A percentile compares a stretch with the other conserved stretches of the same genome.
phyloP scores from a whole-genome alignment of 176 grass and related monocot species.

The Carex myosuroides region DNA sequence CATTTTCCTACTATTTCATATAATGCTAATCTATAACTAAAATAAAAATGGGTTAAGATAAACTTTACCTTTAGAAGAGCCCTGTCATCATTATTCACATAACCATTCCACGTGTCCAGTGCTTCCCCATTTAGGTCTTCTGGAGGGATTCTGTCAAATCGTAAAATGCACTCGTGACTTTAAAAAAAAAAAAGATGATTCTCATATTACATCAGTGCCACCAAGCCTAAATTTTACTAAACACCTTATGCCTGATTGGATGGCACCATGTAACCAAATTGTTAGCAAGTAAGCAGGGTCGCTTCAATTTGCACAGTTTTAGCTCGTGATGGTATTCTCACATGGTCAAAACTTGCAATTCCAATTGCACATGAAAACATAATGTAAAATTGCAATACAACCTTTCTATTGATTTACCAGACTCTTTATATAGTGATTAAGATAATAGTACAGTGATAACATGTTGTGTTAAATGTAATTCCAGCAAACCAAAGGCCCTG shows the following conservation, averaged over 20 bases:
- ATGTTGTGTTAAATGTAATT: slow-evolving; percentile 16
- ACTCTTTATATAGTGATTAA: neutral
- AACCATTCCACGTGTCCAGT: slow-evolving; percentile 53
- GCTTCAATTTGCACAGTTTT: neutral
- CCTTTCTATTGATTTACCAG: neutral
- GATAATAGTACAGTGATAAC: neutral
- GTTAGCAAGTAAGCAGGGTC: neutral
- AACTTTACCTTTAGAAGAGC: slow-evolving; percentile 97
- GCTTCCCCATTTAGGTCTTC: slow-evolving; percentile 33
- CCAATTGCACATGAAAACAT: neutral
- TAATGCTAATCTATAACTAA: slow-evolving; percentile 1
- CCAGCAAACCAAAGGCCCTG: neutral
- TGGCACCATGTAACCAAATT: neutral
- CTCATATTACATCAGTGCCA: neutral
- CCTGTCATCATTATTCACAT: slow-evolving; percentile 82
- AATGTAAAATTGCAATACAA: neutral
- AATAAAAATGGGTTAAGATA: slow-evolving; percentile 17
- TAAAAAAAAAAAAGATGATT: neutral
- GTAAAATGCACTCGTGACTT: neutral
- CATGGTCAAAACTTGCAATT: neutral
- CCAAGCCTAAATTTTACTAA: neutral
- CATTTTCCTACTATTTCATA: slow-evolving; percentile 16
- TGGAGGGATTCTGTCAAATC: slow-evolving; percentile 49
- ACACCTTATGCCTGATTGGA: neutral
- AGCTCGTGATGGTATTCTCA: neutral